Percentiles rank a stretch among this genome's conserved stretches.
Evolutionary conservation across 1,284 basidiomycete genomes (phyloP).

Genomic region (Ceratobasidium sp.): DNA sequence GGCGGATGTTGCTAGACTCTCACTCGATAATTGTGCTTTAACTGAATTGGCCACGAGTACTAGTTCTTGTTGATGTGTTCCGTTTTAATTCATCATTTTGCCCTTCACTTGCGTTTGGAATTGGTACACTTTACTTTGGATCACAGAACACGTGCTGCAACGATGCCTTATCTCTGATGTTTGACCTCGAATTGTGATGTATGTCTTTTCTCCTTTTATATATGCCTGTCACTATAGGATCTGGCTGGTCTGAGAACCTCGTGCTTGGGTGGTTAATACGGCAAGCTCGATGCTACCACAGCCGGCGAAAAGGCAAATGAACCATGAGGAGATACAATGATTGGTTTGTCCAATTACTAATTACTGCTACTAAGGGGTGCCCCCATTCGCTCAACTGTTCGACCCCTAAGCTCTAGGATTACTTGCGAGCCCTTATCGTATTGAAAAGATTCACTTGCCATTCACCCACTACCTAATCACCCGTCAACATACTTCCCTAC

Average conservation of each 20-base stretch:
- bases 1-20: slow-evolving; percentile 77
- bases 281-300: no score
- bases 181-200: slow-evolving; percentile 19
- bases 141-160: not conserved
- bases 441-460: no score
- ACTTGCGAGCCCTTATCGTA: no score
- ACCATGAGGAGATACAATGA: no score
- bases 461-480: no score
- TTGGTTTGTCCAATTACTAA: no score
- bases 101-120: slow-evolving; percentile 31
- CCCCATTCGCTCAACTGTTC: no score
- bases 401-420: no score
- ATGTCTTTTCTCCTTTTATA: slow-evolving; percentile 23
- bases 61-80: slow-evolving; percentile 39
- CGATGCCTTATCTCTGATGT: slow-evolving; percentile 8
- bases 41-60: slow-evolving; percentile 9
- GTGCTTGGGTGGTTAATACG: not conserved
- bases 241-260: not conserved
- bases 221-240: slow-evolving; percentile 7
- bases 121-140: slow-evolving; percentile 33
- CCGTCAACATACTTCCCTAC: no score
- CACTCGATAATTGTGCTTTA: not conserved
- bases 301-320: no score
- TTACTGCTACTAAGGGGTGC: no score
- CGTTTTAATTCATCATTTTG: slow-evolving; percentile 36